Evolutionary conservation across 179 eudicot genomes (phyloP).

Genomic region (Carnegiea gigantea): DNA sequence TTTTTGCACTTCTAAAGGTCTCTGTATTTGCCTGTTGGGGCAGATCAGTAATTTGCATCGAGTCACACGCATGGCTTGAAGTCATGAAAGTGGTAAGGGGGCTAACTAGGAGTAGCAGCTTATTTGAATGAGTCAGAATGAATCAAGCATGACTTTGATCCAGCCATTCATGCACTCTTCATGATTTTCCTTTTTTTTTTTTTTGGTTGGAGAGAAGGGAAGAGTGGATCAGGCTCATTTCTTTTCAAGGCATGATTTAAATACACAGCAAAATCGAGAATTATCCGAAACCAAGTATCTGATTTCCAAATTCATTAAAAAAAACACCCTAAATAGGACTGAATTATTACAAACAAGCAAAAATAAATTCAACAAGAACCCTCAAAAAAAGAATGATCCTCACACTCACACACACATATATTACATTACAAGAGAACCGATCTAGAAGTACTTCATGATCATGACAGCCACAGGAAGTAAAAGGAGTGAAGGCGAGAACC

Average conservation of each 20-base stretch:
- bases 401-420: constrained; percentile 15
- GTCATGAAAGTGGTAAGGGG: constrained; percentile 32
- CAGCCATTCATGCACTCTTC: constrained; percentile 10
- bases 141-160: constrained; percentile 27
- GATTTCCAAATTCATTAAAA: not conserved
- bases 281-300: constrained; percentile 16
- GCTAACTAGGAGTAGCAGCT: constrained; percentile 11
- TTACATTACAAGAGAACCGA: constrained; percentile 5
- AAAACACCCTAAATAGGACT: constrained; percentile 12
- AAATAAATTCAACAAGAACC: constrained; percentile 5
- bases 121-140: constrained; percentile 33
- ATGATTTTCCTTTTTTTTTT: not conserved
- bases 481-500: constrained; percentile 25
- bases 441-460: constrained; percentile 28
- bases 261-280: not conserved
- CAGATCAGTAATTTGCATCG: constrained; percentile 12
- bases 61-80: constrained; percentile 13
- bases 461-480: constrained; percentile 24
- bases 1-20: not conserved
- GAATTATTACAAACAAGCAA: constrained; percentile 5
- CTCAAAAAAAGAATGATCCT: constrained; percentile 27
- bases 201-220: not conserved
- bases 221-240: not conserved
- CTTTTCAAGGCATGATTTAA: not conserved
- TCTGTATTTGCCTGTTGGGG: constrained; percentile 7